Base-by-base conservation (phyloP, 345 rosid species). In the Sisymbrium irio region DNA sequence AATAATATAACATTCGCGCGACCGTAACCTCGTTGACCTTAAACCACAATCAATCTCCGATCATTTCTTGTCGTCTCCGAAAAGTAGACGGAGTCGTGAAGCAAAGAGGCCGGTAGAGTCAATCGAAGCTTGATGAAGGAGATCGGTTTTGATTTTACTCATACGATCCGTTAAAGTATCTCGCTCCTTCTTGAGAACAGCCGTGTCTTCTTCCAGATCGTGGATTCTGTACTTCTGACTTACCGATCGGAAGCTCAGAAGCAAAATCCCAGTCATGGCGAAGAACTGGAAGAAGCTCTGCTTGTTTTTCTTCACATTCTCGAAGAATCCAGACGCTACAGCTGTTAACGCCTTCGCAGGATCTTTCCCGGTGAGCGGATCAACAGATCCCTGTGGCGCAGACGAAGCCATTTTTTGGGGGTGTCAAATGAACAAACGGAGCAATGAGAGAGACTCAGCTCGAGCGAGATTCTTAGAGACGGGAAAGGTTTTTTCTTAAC, bases 181-280 rank as follows among this genome's bases (percentile, higher is more conserved):
- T 6, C 76, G 78, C 80, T 95, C 97, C 74, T 88, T 69, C 74
- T 75, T 83, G 46, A 92, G 96, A 69, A 74, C 84, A 6, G 67
- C 40, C 1, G 84, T 90, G 68, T 92, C 97, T 67, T 88, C 97
- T 20, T 80, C 66, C 35, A 95, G 97, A 65, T 85, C 87, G 77
- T 85, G 84, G 66, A 90, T 75, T 17, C 87, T 85, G 79, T 95
- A 88, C 82, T 95, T 95, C 58, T 92, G 99, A 76, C 97, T 90
- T 39, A 95, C 77, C 27, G 97, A 91, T 82, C 91, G 82, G 66
- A 81, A 28, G 81, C 99, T 92, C 74, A 92, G 79, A 12, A 95
- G 86, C 60, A 95, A 57, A 17, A 95, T 84, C 10, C 94, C 98
- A 13, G 92, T 73, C 96, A 90, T 84, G 8, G 96, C 88, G 78